Percentiles rank a stretch among this genome's conserved stretches.
Conservation (phyloP, 352 stramenopile genomes). For the Ophiocytium majus region DNA sequence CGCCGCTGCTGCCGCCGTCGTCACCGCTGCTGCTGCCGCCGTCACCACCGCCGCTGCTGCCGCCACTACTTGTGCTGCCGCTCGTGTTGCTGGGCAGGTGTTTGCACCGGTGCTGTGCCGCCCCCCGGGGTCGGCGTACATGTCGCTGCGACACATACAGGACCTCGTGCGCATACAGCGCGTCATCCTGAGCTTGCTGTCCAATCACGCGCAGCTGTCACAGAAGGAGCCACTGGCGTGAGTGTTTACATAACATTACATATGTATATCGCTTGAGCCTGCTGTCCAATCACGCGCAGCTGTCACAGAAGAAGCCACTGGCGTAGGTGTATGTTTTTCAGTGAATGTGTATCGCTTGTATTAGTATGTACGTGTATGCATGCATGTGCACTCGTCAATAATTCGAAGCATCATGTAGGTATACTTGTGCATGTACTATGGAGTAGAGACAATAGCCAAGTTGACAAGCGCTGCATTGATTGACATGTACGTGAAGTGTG, state of each 20-base stretch:
- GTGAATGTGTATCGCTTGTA: neutral
- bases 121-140: conserved; percentile 51
- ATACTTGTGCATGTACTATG: conserved; percentile 4
- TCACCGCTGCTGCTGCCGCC: no score
- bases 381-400: no score
- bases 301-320: conserved; percentile 36
- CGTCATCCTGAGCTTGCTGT: conserved; percentile 44
- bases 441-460: no score
- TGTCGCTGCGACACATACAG: conserved; percentile 53
- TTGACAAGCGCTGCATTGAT: no score
- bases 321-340: neutral
- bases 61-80: no score
- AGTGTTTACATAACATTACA: neutral
- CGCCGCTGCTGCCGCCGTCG: no score
- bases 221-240: conserved; percentile 29
- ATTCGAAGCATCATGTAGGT: no score
- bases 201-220: conserved; percentile 46
- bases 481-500: no score
- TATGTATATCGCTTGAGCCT: conserved; percentile 25
- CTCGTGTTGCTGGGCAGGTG: conserved; percentile 28
- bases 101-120: conserved; percentile 52
- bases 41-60: no score
- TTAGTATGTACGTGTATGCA: conserved; percentile 20
- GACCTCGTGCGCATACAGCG: conserved; percentile 52
- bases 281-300: conserved; percentile 46